These are phyloP conservation scores for Drechslerella stenobrocha DNA, from an alignment of 2,329 filamentous ascomycete species.

Conservation along the genomic window DNA sequence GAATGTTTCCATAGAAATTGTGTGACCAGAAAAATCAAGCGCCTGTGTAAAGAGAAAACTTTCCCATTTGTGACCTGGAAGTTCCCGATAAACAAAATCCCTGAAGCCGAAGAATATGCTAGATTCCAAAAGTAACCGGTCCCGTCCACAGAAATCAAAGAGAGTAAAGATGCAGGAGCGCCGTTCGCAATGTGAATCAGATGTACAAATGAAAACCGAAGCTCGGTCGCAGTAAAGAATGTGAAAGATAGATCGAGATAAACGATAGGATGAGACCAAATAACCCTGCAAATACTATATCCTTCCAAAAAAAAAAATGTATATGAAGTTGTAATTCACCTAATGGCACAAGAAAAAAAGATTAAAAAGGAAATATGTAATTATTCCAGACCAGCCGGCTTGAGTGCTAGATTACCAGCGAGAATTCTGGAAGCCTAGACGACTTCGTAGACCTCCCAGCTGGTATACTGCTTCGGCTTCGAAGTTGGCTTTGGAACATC, in stretches of 20 bases:
- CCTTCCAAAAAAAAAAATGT: conserved; percentile 10
- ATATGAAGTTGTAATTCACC: conserved; percentile 8
- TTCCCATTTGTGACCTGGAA: no score
- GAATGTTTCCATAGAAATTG: no score
- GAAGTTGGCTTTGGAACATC: conserved; percentile 34
- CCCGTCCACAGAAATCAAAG: background rate
- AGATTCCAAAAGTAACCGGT: conserved; percentile 8
- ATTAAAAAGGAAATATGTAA: conserved; percentile 3
- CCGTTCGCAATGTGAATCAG: conserved; percentile 45
- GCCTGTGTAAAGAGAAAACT: no score
- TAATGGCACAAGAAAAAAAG: background rate
- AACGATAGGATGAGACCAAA: background rate
- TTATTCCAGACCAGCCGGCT: conserved; percentile 25
- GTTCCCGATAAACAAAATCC: no score
- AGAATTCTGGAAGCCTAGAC: conserved; percentile 18
- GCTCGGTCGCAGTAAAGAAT: background rate
- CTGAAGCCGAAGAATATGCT: background rate
- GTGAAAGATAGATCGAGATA: conserved; percentile 2
- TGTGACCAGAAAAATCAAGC: no score
- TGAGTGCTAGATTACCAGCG: conserved; percentile 14
- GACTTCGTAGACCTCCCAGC: conserved; percentile 46
- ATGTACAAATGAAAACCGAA: conserved; percentile 13
- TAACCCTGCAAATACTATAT: conserved; percentile 14
- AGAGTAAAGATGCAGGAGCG: conserved; percentile 12
- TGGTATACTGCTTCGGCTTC: conserved; percentile 39